Conservation (phyloP, 768 basidiomycete genomes). For the Mycena venus region DNA sequence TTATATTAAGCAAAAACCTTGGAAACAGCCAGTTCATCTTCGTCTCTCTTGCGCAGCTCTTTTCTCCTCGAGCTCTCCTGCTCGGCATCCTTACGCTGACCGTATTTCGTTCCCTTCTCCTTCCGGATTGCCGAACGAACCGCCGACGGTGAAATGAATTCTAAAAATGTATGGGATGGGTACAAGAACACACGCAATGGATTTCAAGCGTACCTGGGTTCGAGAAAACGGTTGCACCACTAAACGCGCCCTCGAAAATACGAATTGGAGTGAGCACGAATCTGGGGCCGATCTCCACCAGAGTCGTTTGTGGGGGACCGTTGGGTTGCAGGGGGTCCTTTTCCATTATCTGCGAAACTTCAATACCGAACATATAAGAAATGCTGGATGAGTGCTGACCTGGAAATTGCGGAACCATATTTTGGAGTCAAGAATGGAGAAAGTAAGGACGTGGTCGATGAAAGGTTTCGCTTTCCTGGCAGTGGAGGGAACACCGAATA, state of each 20-base stretch:
- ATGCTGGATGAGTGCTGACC: conserved; percentile 58
- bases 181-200: too few relatives aligned
- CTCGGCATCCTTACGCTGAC: conserved; percentile 83
- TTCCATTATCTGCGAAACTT: conserved; percentile 82
- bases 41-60: conserved; percentile 71
- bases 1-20: conserved; percentile 87
- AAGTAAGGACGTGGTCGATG: conserved; percentile 97
- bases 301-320: conserved; percentile 86
- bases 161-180: conserved; percentile 62
- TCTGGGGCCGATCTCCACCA: conserved; percentile 97
- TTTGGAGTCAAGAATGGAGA: conserved; percentile 94
- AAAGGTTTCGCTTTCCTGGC: conserved; percentile 96
- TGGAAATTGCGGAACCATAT: conserved; percentile 99
- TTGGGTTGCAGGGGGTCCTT: conserved; percentile 93
- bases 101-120: conserved; percentile 86
- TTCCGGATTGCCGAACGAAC: conserved; percentile 78
- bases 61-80: conserved; percentile 74
- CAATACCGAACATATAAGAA: neutral
- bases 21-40: conserved; percentile 85
- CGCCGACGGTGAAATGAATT: conserved; percentile 92
- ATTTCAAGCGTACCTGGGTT: conserved; percentile 80
- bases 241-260: conserved; percentile 98
- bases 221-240: conserved; percentile 94
- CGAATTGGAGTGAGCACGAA: conserved; percentile 98
- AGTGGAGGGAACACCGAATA: conserved; percentile 94